Conservation (phyloP, 202 grass and related monocot genomes). For the Carex sylvatica region DNA sequence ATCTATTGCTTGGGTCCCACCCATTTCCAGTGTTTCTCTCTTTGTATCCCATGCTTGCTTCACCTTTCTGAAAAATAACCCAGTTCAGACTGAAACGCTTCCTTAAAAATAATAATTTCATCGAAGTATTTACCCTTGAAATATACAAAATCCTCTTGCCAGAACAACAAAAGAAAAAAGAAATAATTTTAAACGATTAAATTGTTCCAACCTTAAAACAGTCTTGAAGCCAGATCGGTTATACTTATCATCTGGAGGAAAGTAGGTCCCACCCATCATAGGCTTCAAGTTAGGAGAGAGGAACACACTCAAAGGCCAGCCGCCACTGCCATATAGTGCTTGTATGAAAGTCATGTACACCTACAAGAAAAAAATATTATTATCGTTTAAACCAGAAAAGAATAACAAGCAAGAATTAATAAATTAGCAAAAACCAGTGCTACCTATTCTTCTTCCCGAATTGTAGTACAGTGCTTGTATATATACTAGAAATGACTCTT, state of each 20-base stretch:
- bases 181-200: neutral
- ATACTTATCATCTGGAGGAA: conserved; percentile 90
- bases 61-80: conserved; percentile 51
- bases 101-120: neutral
- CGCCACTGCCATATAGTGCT: conserved; percentile 76
- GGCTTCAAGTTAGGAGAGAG: conserved; percentile 82
- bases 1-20: conserved; percentile 58
- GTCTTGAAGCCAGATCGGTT: conserved; percentile 93
- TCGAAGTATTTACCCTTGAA: neutral
- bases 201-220: conserved; percentile 59
- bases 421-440: neutral
- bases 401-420: conserved; percentile 4
- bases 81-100: neutral
- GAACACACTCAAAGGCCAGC: conserved; percentile 95
- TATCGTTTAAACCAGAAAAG: neutral
- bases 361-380: conserved; percentile 32
- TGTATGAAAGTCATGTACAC: conserved; percentile 96
- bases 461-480: neutral
- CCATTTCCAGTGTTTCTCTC: conserved; percentile 57
- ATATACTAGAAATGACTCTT: neutral
- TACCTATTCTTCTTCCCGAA: neutral
- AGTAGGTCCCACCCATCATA: conserved; percentile 93
- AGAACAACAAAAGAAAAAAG: neutral
- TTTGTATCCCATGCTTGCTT: conserved; percentile 93
- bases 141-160: neutral